Conservation (phyloP, 441 rosid genomes). For the Croton laevigatus region DNA sequence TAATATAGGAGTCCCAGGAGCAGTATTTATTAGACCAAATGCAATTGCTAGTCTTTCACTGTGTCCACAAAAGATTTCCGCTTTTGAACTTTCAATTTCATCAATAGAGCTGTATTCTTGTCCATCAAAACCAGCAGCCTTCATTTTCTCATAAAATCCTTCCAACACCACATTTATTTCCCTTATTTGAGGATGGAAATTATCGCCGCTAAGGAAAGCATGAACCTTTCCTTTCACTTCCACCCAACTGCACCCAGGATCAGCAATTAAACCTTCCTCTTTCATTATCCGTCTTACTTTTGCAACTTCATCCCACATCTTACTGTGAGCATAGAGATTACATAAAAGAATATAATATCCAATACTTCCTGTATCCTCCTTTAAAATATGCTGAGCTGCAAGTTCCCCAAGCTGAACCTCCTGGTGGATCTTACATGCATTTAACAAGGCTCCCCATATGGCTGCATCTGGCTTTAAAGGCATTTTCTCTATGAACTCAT, state of each 20-base stretch:
- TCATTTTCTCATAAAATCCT: constrained; percentile 75
- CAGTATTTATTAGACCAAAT: constrained; percentile 67
- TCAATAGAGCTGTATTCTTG: constrained; percentile 32
- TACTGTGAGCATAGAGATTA: constrained; percentile 65
- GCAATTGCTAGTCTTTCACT: constrained; percentile 86
- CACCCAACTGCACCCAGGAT: constrained; percentile 97
- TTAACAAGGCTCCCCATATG: constrained; percentile 92
- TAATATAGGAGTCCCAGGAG: constrained; percentile 89
- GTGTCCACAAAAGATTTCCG: constrained; percentile 86
- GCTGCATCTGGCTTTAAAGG: constrained; percentile 76
- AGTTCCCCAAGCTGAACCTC: constrained; percentile 69
- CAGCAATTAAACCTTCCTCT: constrained; percentile 66
- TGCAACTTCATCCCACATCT: constrained; percentile 75
- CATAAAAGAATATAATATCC: constrained; percentile 72
- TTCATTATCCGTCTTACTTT: constrained; percentile 69
- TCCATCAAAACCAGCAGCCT: constrained; percentile 34
- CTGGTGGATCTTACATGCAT: constrained; percentile 73
- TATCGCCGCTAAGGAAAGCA: constrained; percentile 77
- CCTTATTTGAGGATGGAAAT: constrained; percentile 61
- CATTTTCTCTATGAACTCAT: constrained; percentile 64
- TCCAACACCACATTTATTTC: constrained; percentile 64
- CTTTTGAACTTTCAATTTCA: constrained; percentile 55
- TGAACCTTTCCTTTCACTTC: constrained; percentile 87
- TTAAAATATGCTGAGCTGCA: constrained; percentile 68
- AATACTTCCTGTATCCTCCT: constrained; percentile 49